Evolutionary conservation across 2,329 filamentous ascomycete genomes (phyloP), one percentile per base, ranked within the genome.

Genomic region (Fusarium mangiferae): DNA sequence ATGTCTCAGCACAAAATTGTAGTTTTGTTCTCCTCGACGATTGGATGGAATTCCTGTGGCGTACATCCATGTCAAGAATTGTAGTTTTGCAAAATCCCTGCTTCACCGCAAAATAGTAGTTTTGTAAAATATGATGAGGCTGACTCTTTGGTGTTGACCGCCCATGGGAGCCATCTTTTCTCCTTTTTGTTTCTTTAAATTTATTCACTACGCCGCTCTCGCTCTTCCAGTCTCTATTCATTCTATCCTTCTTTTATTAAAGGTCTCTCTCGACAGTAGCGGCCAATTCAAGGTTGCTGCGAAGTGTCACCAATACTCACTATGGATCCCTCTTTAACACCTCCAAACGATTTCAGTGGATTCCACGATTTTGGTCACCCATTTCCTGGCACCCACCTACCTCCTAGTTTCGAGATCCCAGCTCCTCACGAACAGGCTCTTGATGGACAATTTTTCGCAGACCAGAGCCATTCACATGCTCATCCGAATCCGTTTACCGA

Each of bases 401-500:
- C 24, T n/a, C 24, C 26, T 18, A 9, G 13, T 10, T 18, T 22
- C 1, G 17, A 17, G 2, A 5, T 36, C 7, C 28, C 42, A 20
- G 15, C 12, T 39, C 22, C 28, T 1, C 24, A 15, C 13, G 30
- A 28, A 20, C 6, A 51, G 17, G 17, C 28, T 24, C 22, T 18
- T 13, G 30, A 0, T 20, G 9, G 12, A 6, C 35, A 59, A 3
- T 30, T 30, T 14, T 5, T 59, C 7, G 12, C 44, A 24, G 56
- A 51, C 26, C 42, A 59, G 4, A 38, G 2, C 12, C 15, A 38
- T 26, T 14, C 11, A 6, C 5, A 7, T 22, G 13, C 38, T 30
- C 7, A 17, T 0, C 3, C 13, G 0, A 17, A 5, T 8, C 13
- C 28, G 1, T 2, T n/a, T 14, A 9, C 15, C 2, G 12, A 36